Evolutionary conservation across 768 basidiomycete species (phyloP), one percentile per base, ranked within the genome.

Genomic region (Trametes elegans): DNA sequence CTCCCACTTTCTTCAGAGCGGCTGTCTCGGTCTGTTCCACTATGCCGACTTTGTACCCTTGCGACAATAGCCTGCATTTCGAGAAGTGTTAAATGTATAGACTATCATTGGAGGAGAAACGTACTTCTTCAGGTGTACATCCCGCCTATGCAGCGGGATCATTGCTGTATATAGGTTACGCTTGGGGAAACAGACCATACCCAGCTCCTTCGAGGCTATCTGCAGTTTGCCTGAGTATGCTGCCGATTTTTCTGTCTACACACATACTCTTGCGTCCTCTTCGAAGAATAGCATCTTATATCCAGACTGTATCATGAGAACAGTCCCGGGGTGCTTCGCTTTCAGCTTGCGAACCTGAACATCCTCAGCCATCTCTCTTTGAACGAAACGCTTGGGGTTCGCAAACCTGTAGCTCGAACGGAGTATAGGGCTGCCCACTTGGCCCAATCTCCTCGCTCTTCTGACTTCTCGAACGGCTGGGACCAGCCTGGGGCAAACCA

Each of bases 221-320:
- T 91, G 61, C 43, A 28, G 18, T 51, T 26, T 38, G 7, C 21
- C 10, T 41, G 35, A 32, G 29, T 48, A 26, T 27, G 18, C 23
- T 3, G 45, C n/a, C 29, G 16, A 23, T 5, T 43, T 26, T 35
- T 42, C 31, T 42, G 9, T 23, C 4, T 49, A 1, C 14, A 29
- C 29, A 55, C 67, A 34, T 46, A 85, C 90, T 75, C 83, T 82
- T 0, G 93, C 93, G 64, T 94, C 93, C 19, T 93, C 85, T 44
- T 83, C 87, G 62, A 85, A 93, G 68, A 95, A 93, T 49, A 76
- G 80, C 67, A 84, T 87, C 68, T 87, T 93, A 69, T 94, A 94
- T 5, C 92, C 92, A 26, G 87, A 83, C 67, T 93, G 87, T 21
- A 94, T 74, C 79, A 93, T 83, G 11, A 94, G 74, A 31, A 94